Conservation (phyloP, 2,329 filamentous ascomycete genomes). For the Lizonia empirigonia region DNA sequence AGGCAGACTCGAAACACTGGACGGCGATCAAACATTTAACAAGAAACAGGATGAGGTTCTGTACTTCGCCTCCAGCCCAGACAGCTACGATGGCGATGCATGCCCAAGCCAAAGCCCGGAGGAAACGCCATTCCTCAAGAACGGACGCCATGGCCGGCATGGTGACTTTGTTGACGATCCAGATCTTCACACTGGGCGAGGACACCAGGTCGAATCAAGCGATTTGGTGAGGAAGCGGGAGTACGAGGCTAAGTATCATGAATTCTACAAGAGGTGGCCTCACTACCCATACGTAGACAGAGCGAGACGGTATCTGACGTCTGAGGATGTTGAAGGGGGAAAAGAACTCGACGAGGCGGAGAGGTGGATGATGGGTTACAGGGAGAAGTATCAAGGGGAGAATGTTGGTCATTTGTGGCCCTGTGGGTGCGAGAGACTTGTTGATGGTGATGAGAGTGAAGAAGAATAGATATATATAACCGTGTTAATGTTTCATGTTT, state of each 20-base stretch:
- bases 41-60: neutral
- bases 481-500: too few species aligned
- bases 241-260: conserved; percentile 3
- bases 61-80: neutral
- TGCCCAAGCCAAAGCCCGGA: neutral
- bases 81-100: neutral
- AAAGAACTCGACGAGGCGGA: conserved; percentile 10
- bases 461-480: conserved; percentile 24
- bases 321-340: neutral
- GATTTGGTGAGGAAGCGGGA: conserved; percentile 10
- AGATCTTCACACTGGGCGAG: conserved; percentile 24
- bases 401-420: conserved; percentile 24
- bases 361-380: conserved; percentile 20
- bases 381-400: conserved; percentile 28
- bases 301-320: neutral
- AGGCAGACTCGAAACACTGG: neutral
- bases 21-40: neutral
- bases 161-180: conserved; percentile 26
- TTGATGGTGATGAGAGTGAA: conserved; percentile 20
- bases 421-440: conserved; percentile 32
- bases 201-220: conserved; percentile 28
- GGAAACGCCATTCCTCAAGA: conserved; percentile 24
- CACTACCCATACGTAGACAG: neutral
- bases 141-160: conserved; percentile 27
- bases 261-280: neutral